Percentiles rank a stretch among this genome's conserved stretches.
phyloP scores from a whole-genome alignment of 352 stramenopile species.

The Aphanomyces invadans region DNA sequence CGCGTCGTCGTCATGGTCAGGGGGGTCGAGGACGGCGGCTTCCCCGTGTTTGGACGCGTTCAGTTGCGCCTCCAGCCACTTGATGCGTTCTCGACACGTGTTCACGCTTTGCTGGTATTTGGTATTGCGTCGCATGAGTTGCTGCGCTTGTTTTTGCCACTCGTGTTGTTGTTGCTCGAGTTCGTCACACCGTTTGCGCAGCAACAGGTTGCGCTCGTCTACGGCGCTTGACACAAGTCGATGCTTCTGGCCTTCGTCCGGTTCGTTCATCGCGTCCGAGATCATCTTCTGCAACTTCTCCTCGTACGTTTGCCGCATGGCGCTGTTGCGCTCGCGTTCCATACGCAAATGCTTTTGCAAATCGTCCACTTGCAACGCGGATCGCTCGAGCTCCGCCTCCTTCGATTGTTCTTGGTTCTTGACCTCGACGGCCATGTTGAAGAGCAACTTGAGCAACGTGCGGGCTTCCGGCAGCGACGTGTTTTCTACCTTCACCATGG shows the following conservation, averaged over 20 bases:
- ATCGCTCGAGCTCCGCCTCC: conserved; percentile 66
- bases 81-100: conserved; percentile 50
- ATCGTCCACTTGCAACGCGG: conserved; percentile 63
- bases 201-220: conserved; percentile 60
- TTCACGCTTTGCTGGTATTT: conserved; percentile 45
- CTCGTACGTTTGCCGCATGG: conserved; percentile 65
- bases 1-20: conserved; percentile 30
- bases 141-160: conserved; percentile 43
- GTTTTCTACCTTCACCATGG: conserved; percentile 72
- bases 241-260: conserved; percentile 25
- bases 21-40: conserved; percentile 26
- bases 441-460: conserved; percentile 77
- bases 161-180: conserved; percentile 39
- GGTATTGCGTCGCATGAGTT: conserved; percentile 38
- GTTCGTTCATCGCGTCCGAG: conserved; percentile 22
- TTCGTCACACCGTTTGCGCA: conserved; percentile 72
- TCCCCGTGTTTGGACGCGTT: conserved; percentile 20
- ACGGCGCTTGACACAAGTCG: conserved; percentile 66
- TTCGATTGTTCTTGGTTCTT: conserved; percentile 81
- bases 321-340: conserved; percentile 66
- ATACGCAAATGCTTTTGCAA: conserved; percentile 48
- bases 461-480: conserved; percentile 75
- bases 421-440: conserved; percentile 79
- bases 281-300: conserved; percentile 74
- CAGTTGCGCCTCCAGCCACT: conserved; percentile 56